These are phyloP conservation scores for Rhodamnia rubescens DNA, from an alignment of 345 rosid genomes.

Conservation along the genomic window DNA sequence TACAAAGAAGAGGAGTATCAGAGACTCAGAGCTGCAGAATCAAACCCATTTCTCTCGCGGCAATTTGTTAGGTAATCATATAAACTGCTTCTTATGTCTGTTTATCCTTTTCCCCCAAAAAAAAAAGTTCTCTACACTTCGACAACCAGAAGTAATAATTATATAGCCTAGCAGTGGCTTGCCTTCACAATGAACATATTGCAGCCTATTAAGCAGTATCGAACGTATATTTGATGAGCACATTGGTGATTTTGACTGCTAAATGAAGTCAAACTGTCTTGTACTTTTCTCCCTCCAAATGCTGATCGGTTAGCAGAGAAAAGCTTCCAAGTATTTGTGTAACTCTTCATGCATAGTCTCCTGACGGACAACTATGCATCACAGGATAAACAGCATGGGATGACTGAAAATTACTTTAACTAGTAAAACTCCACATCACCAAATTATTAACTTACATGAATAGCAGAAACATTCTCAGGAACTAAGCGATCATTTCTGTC, in stretches of 20 bases:
- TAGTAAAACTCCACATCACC: background rate
- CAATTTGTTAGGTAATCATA: background rate
- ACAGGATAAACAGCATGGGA: background rate
- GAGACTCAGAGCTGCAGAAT: background rate
- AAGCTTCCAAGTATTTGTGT: background rate
- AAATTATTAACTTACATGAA: constrained; percentile 39
- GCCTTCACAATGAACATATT: background rate
- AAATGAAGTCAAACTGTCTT: background rate
- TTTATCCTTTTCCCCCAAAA: background rate
- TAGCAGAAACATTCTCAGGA: constrained; percentile 66
- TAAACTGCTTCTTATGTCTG: background rate
- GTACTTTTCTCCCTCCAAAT: background rate
- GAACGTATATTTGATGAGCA: background rate
- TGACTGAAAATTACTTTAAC: background rate
- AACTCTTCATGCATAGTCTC: background rate
- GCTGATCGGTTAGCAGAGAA: background rate
- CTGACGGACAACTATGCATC: background rate
- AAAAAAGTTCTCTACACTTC: background rate
- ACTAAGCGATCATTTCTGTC: constrained; percentile 84
- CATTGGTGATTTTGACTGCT: background rate
- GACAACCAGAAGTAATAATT: background rate
- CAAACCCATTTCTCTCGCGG: background rate
- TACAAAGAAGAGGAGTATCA: background rate
- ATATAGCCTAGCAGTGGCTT: background rate
- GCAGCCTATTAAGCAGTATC: background rate